Evolutionary conservation across 1,139 yeast genomes (phyloP), one percentile per base, ranked within the genome.

Genomic region (Hansenula anomala): DNA sequence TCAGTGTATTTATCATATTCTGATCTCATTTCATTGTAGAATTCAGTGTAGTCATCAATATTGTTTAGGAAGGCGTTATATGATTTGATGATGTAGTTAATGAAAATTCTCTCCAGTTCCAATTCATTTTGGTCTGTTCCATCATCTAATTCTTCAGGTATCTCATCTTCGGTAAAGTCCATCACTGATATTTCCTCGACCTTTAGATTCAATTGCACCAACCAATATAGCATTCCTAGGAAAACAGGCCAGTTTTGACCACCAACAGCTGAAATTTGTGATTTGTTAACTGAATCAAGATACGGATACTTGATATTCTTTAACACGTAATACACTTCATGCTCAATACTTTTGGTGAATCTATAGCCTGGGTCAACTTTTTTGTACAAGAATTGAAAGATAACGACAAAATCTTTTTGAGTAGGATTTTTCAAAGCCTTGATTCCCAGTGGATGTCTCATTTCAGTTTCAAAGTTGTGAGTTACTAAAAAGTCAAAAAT

Each of bases 201-300:
- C 38, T 75, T 68, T 25, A 67, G 63, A 48, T 73, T 76, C 28
- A 82, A 63, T 51, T 75, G 75, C 12, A 84, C 79, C 36, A 87
- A 57, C 96, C 96, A 87, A 58, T 82, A 79, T 27, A 88, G 65
- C 73, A 89, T 77, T 2, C 94, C 96, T 37, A 89, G 62, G 52
- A 87, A 84, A 18, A 76, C 74, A 15, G 88, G 90, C 97, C 97
- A 88, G 52, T 82, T 82, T 42, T 83, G 83, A 1, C 96, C 95
- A 2, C 96, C 96, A 8, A 88, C 96, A 0, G 96, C 96, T 36
- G 90, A 80, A 26, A 89, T 80, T 56, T 87, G 95, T 1, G 92
- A 81, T 53, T 89, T 78, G 58, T 82, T 85, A 33, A 89, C 80
- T 0, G 85, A 70, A 33, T 86, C 95, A 42, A 88, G 60, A 58